Evolutionary conservation across 345 rosid species (phyloP).

Genomic region (Laguncularia racemosa): DNA sequence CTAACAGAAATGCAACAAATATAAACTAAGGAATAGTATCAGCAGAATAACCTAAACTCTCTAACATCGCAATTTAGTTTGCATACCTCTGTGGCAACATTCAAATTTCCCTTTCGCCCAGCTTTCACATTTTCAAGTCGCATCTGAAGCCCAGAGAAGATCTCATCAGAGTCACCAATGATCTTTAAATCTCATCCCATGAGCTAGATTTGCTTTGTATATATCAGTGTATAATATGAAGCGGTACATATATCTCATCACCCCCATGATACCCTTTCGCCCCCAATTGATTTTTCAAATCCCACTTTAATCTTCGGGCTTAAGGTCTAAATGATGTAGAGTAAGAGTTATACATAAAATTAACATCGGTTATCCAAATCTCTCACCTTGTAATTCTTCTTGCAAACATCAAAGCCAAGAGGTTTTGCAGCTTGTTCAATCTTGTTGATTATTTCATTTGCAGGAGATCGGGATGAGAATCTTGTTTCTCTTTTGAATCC

Average conservation of each 20-base stretch:
- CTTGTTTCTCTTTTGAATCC: slow-evolving; percentile 22
- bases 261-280: too few relatives aligned
- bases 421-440: slow-evolving; percentile 21
- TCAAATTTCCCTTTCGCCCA: slow-evolving; percentile 19
- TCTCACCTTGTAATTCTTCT: slow-evolving; percentile 21
- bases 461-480: slow-evolving; percentile 15
- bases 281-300: too few relatives aligned
- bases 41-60: too few relatives aligned
- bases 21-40: background rate
- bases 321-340: background rate
- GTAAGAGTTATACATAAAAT: background rate
- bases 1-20: slow-evolving; percentile 2
- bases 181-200: background rate
- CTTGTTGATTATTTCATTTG: slow-evolving; percentile 19
- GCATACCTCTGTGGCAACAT: slow-evolving; percentile 16
- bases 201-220: too few relatives aligned
- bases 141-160: slow-evolving; percentile 6
- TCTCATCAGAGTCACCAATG: too few relatives aligned
- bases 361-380: background rate
- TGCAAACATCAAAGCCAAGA: slow-evolving; percentile 17
- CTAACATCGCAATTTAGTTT: too few relatives aligned
- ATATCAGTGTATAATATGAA: too few relatives aligned
- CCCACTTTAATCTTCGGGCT: too few relatives aligned
- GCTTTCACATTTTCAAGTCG: slow-evolving; percentile 18
- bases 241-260: too few relatives aligned